phyloP scores from a whole-genome alignment of 306 rosid genomes.

The Mucuna pruriens region DNA sequence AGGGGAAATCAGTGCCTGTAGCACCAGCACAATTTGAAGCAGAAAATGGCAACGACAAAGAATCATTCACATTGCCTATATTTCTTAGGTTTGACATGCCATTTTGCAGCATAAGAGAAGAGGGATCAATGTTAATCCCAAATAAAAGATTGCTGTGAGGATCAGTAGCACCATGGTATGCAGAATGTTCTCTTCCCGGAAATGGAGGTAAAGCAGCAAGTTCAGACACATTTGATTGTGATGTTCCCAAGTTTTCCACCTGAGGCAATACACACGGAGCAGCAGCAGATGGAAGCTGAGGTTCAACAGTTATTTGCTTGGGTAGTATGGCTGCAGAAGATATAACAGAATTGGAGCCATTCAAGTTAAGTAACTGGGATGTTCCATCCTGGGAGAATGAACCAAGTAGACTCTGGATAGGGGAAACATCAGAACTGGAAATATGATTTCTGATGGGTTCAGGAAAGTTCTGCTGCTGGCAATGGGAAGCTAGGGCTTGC shows the following conservation, averaged over 20 bases:
- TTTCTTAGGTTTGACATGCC: constrained; percentile 70
- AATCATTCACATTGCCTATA: constrained; percentile 62
- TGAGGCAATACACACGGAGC: constrained; percentile 66
- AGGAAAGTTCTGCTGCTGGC: constrained; percentile 72
- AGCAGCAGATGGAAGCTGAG: constrained; percentile 66
- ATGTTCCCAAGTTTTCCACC: constrained; percentile 59
- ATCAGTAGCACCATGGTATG: constrained; percentile 75
- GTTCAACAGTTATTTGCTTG: constrained; percentile 66
- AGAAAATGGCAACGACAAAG: constrained; percentile 62
- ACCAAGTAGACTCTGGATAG: constrained; percentile 72
- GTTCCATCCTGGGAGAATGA: constrained; percentile 69
- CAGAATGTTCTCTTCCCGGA: constrained; percentile 83
- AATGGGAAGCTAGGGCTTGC: constrained; percentile 62
- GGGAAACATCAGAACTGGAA: constrained; percentile 66
- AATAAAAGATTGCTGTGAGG: constrained; percentile 80
- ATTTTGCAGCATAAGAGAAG: constrained; percentile 76
- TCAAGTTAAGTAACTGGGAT: constrained; percentile 64
- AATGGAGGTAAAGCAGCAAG: constrained; percentile 75
- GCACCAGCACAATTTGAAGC: constrained; percentile 69
- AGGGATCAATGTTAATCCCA: constrained; percentile 78
- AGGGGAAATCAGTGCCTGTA: constrained; percentile 61
- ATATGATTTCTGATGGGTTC: constrained; percentile 63
- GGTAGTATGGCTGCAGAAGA: constrained; percentile 65
- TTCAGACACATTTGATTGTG: constrained; percentile 56
- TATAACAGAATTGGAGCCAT: constrained; percentile 51